A percentile compares a stretch with the other conserved stretches of the same genome.
Conservation (phyloP, 345 rosid species). For the Cardiospermum halicacabum region DNA sequence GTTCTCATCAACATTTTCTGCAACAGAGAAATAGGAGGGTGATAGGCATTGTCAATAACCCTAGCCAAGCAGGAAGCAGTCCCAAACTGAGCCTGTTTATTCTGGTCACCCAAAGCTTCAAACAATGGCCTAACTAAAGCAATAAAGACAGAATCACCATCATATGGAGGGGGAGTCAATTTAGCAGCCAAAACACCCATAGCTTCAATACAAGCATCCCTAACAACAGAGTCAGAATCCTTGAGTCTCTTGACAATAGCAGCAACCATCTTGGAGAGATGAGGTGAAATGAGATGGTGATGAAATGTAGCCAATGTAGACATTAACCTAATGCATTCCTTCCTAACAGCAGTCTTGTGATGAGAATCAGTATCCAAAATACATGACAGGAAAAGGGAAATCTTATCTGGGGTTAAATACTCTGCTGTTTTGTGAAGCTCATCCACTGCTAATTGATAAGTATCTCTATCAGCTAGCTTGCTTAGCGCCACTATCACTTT, state of each 20-base stretch:
- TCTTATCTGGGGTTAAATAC: conserved; percentile 44
- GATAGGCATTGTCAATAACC: conserved; percentile 52
- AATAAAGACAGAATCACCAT: conserved; percentile 50
- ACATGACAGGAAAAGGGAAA: conserved; percentile 73
- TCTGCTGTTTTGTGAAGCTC: conserved; percentile 77
- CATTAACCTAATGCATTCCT: conserved; percentile 68
- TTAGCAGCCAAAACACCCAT: conserved; percentile 66
- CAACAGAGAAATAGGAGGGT: conserved; percentile 63
- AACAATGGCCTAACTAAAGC: conserved; percentile 69
- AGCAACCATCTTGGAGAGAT: conserved; percentile 64
- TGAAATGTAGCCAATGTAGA: conserved; percentile 58
- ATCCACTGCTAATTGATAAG: conserved; percentile 67
- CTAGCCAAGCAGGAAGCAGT: conserved; percentile 84
- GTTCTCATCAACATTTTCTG: conserved; percentile 73
- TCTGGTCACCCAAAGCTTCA: conserved; percentile 93
- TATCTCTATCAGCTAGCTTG: conserved; percentile 91
- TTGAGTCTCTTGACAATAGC: conserved; percentile 81
- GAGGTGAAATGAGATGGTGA: conserved; percentile 38
- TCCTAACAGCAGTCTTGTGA: conserved; percentile 60
- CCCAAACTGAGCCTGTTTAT: conserved; percentile 79
- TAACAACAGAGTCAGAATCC: conserved; percentile 77
- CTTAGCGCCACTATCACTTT: conserved; percentile 66
- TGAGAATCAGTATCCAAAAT: conserved; percentile 70
- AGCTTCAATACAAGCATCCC: conserved; percentile 85
- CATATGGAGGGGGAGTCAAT: conserved; percentile 21